Conservation (phyloP, 805 yeast species). For the Candida boidinii region DNA sequence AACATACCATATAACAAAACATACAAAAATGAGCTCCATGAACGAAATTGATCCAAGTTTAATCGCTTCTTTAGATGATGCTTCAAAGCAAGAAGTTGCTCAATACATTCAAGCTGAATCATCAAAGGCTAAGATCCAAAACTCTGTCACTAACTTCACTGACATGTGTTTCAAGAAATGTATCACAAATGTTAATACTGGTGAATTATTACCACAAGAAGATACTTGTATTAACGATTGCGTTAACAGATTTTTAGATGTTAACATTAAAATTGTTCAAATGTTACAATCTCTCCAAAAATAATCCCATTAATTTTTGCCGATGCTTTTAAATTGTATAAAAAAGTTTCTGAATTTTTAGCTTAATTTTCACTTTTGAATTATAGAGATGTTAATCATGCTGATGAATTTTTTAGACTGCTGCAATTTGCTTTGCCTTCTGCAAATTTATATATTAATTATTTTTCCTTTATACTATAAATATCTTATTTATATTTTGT, state of each 20-base stretch:
- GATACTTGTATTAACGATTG: conserved; percentile 73
- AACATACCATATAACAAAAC: too few species aligned
- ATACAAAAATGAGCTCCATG: too few species aligned
- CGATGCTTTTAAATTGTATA: too few species aligned
- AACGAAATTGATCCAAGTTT: conserved; percentile 19
- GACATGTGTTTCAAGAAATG: conserved; percentile 89
- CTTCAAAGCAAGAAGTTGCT: conserved; percentile 64
- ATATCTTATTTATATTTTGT: too few species aligned
- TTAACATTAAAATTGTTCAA: conserved; percentile 77
- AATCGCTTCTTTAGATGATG: conserved; percentile 43
- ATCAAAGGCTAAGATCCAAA: conserved; percentile 80
- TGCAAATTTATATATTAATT: too few species aligned
- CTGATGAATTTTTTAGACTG: too few species aligned
- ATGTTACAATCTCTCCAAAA: conserved; percentile 14
- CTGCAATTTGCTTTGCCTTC: too few species aligned
- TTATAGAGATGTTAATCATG: too few species aligned
- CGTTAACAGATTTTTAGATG: conserved; percentile 77
- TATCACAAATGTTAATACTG: conserved; percentile 38
- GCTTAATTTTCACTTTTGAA: too few species aligned
- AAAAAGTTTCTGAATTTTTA: too few species aligned
- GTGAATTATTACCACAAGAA: conserved; percentile 48
- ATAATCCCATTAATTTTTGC: too few species aligned
- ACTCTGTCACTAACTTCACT: conserved; percentile 80
- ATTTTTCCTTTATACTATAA: too few species aligned
- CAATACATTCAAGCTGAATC: conserved; percentile 76